phyloP scores from a whole-genome alignment of 2,329 filamentous ascomycete genomes.

The Tolypocladium inflatum region DNA sequence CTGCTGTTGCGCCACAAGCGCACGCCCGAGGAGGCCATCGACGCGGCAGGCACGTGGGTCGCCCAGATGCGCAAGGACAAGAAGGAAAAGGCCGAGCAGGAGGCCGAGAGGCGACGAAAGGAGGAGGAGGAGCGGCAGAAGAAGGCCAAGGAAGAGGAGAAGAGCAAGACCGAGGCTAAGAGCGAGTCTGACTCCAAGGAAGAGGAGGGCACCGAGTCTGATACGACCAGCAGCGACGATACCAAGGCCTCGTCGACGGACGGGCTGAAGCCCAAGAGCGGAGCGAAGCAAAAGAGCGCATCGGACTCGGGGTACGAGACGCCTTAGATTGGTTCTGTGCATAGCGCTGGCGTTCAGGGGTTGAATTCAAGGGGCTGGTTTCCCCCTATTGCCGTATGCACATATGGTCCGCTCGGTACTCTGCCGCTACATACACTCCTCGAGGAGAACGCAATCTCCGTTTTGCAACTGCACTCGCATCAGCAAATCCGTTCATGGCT shows the following conservation, averaged over 20 bases:
- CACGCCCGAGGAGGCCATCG: constrained; percentile 37
- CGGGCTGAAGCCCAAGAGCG: not conserved
- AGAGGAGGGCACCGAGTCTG: not conserved
- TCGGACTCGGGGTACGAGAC: constrained; percentile 25
- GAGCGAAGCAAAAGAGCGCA: constrained; percentile 12
- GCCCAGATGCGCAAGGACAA: constrained; percentile 38
- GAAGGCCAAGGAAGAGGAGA: constrained; percentile 5
- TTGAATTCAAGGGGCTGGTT: not conserved
- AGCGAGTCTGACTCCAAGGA: not conserved
- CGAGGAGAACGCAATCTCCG: not conserved
- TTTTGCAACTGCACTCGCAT: not conserved
- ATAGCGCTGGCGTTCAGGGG: not conserved
- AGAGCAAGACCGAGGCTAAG: not conserved
- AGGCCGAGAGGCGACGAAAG: constrained; percentile 15
- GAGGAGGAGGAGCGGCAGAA: constrained; percentile 12
- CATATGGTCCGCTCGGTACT: not conserved
- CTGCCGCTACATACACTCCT: not conserved
- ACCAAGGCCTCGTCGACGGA: not conserved
- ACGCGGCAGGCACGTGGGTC: constrained; percentile 38
- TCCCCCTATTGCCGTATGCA: not conserved
- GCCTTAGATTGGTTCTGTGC: constrained; percentile 4
- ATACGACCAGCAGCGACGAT: not conserved
- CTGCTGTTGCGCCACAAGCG: constrained; percentile 48
- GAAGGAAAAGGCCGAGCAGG: constrained; percentile 26
- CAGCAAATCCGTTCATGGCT: not conserved